These are phyloP conservation scores for Avena atlantica DNA, from an alignment of 176 grass and related monocot genomes.

Conservation along the genomic window DNA sequence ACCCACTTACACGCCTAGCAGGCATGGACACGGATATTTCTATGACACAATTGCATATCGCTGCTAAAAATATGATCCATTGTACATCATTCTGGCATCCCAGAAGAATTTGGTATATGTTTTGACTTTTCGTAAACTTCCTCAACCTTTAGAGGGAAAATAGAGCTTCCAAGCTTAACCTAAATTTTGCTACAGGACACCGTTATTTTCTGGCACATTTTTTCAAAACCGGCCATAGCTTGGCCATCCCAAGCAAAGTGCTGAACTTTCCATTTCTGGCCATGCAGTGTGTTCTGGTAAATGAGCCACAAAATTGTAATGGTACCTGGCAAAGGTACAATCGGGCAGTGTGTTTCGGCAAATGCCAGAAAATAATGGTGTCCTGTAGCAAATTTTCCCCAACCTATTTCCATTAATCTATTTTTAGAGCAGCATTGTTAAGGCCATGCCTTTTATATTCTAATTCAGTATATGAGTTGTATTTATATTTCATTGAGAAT, in stretches of 20 bases:
- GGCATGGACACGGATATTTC: background rate
- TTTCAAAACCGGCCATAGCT: too few species aligned
- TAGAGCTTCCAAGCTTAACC: constrained; percentile 34
- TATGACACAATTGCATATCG: background rate
- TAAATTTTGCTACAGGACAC: background rate
- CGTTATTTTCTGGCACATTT: too few species aligned
- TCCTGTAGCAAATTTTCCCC: too few species aligned
- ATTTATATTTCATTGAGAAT: constrained; percentile 30
- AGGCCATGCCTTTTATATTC: background rate
- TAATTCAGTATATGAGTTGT: background rate
- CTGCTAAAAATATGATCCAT: constrained; percentile 16
- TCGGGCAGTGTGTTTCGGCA: too few species aligned
- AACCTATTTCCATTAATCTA: constrained; percentile 6
- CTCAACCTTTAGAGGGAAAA: background rate
- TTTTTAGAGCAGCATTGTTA: background rate
- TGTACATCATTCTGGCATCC: constrained; percentile 12
- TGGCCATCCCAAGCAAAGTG: too few species aligned
- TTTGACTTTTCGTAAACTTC: constrained; percentile 3
- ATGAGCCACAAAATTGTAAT: too few species aligned
- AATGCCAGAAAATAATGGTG: too few species aligned
- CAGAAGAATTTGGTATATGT: background rate
- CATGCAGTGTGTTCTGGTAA: too few species aligned
- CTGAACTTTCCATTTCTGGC: too few species aligned
- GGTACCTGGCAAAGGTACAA: too few species aligned
- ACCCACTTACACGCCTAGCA: constrained; percentile 26